Evolutionary conservation across 2,329 filamentous ascomycete genomes (phyloP), one percentile per base, ranked within the genome.

Genomic region (Ophiostoma montium): DNA sequence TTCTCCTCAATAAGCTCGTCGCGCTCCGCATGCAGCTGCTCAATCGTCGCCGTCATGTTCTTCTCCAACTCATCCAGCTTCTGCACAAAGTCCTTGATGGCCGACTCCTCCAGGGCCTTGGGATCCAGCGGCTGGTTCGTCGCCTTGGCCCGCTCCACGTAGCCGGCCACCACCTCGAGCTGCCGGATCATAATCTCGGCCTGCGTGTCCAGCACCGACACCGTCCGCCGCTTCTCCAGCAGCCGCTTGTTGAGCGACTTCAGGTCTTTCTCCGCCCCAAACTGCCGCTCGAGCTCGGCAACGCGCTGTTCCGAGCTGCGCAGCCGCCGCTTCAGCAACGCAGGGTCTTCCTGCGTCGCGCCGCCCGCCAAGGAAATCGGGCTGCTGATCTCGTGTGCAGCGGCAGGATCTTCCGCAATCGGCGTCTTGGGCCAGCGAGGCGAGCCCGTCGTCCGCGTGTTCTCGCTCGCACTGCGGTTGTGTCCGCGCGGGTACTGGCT

Each of bases 121-220:
- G 90, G 71, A 58, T 96, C 86, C 52, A 96, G 71, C 6, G 86
- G 81, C 48, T 83, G 79, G 60, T 84, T 85, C 43, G 77, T 84
- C 55, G 86, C 82, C 67, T 95, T 95, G 49, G 87, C 88, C 47
- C 78, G 79, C 61, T 90, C 84, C 18, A 95, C 80, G 61, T 92
- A 90, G 42, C 89, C 86, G 4, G 87, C 89, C 59, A 95, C 76
- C 35, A 90, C 83, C 60, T 94, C 87, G 16, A 96, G 71, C 63
- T 96, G 88, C 36, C 86, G 83, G 59, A 96, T 86, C 67, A 95
- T 90, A 63, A 96, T 89, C 65, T 96, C 90, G 46, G 88, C 87
- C 65, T 95, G 87, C 0, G 89, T 90, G 62, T 96, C 90, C 47
- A 96, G 71, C 16, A 94, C 85, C 7, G 90, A 90, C 63, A 98